These are phyloP conservation scores for Vitis amurensis DNA, from an alignment of 164 flowering plant genomes.

Conservation along the genomic window DNA sequence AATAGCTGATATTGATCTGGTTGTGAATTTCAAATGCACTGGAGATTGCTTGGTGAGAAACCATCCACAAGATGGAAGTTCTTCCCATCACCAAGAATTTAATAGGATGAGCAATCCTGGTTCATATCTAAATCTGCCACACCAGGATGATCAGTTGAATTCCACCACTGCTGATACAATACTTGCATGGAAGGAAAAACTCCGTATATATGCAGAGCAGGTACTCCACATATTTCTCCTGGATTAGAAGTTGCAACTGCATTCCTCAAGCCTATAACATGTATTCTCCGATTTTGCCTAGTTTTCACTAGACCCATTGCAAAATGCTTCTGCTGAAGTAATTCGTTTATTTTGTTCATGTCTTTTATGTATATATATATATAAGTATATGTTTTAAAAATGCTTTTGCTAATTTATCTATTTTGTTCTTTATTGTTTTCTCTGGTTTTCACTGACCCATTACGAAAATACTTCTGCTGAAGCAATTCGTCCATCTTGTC, in stretches of 20 bases:
- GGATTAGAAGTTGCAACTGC: not conserved
- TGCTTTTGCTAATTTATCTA: no score
- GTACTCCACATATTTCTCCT: constrained; percentile 5
- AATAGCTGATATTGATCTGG: constrained; percentile 47
- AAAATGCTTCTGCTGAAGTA: no score
- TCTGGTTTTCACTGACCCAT: not conserved
- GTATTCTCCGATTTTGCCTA: no score
- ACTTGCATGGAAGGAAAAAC: constrained; percentile 29
- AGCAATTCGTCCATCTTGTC: not conserved
- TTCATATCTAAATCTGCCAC: constrained; percentile 1
- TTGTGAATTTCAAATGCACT: constrained; percentile 40
- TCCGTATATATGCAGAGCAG: constrained; percentile 32
- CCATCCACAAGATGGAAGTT: constrained; percentile 9
- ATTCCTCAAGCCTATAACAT: no score
- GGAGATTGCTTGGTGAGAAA: constrained; percentile 18
- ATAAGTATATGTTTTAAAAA: no score
- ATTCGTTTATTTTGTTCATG: no score
- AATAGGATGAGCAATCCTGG: constrained; percentile 12
- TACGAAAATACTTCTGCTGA: not conserved
- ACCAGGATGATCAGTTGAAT: constrained; percentile 1
- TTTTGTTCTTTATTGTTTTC: no score
- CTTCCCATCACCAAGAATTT: constrained; percentile 9
- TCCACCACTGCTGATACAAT: constrained; percentile 12
- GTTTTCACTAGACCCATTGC: no score
- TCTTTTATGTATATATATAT: no score